Evolutionary conservation across 768 basidiomycete species (phyloP).

Genomic region (Hypholoma fasciculare): DNA sequence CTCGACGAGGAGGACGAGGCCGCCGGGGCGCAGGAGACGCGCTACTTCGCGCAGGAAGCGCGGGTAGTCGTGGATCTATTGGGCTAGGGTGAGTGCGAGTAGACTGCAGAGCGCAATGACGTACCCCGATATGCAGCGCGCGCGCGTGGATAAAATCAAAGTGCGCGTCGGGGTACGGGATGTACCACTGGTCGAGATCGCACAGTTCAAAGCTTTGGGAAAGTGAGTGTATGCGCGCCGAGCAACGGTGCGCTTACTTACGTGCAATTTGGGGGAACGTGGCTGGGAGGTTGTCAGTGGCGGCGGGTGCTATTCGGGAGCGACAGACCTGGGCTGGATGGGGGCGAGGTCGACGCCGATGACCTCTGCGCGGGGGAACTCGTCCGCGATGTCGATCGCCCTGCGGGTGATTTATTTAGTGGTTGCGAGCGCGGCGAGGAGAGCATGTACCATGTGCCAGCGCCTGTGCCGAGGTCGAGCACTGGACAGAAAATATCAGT

Average conservation of each 20-base stretch:
- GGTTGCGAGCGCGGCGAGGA: too few relatives aligned
- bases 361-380: conserved; percentile 66
- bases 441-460: conserved; percentile 53
- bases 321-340: conserved; percentile 63
- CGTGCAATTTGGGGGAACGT: conserved; percentile 74
- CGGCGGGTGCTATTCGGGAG: conserved; percentile 24
- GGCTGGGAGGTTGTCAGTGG: conserved; percentile 32
- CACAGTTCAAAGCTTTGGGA: conserved; percentile 64
- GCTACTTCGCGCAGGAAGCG: conserved; percentile 60
- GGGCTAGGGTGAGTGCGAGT: conserved; percentile 10
- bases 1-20: conserved; percentile 68
- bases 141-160: conserved; percentile 75
- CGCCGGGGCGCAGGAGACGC: conserved; percentile 70
- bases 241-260: conserved; percentile 35
- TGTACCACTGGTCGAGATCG: conserved; percentile 57
- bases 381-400: conserved; percentile 75
- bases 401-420: conserved; percentile 27
- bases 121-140: conserved; percentile 65
- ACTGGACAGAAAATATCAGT: conserved; percentile 32
- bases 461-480: conserved; percentile 71
- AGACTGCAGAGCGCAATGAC: conserved; percentile 22
- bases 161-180: conserved; percentile 63
- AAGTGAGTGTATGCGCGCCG: neutral
- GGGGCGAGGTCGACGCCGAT: conserved; percentile 73
- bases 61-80: conserved; percentile 62